Evolutionary conservation across 768 basidiomycete species (phyloP).

Genomic region (Lactarius vividus): DNA sequence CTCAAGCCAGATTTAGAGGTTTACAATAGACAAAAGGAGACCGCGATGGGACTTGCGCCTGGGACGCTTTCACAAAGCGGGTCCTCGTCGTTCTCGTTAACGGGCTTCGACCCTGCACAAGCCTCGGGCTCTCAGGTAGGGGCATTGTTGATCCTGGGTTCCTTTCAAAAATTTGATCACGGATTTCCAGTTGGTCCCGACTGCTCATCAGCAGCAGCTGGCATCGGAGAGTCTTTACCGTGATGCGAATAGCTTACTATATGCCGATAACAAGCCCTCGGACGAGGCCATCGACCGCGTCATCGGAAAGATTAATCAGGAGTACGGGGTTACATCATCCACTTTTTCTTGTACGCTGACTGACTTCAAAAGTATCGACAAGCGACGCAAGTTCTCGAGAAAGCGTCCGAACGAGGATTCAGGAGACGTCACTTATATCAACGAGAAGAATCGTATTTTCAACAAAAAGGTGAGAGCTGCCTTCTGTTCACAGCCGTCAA

Average conservation of each 20-base stretch:
- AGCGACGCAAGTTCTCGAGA: slow-evolving; percentile 85
- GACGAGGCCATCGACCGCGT: slow-evolving; percentile 96
- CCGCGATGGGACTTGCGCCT: slow-evolving; percentile 70
- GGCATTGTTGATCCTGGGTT: not conserved
- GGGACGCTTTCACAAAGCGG: slow-evolving; percentile 56
- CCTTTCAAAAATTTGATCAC: not conserved
- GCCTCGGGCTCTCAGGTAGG: slow-evolving; percentile 43
- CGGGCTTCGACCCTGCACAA: slow-evolving; percentile 52
- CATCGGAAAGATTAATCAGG: slow-evolving; percentile 86
- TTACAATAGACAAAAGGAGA: slow-evolving; percentile 89
- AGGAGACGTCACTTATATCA: slow-evolving; percentile 98
- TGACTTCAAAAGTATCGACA: slow-evolving; percentile 62
- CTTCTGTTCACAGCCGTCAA: not conserved
- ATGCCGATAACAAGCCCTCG: slow-evolving; percentile 91
- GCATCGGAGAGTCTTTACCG: slow-evolving; percentile 84
- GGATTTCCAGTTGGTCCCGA: slow-evolving; percentile 45
- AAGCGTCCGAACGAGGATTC: slow-evolving; percentile 90
- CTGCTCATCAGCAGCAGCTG: slow-evolving; percentile 60
- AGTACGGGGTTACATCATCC: slow-evolving; percentile 53
- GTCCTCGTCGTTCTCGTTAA: slow-evolving; percentile 39
- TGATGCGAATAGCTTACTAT: slow-evolving; percentile 88
- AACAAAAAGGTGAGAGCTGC: slow-evolving; percentile 78
- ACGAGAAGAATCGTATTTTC: slow-evolving; percentile 96
- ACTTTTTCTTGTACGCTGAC: slow-evolving; percentile 10
- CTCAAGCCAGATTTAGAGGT: slow-evolving; percentile 84